Conservation (phyloP, 2,329 filamentous ascomycete genomes). For the Pseudogymnoascus sp. region DNA sequence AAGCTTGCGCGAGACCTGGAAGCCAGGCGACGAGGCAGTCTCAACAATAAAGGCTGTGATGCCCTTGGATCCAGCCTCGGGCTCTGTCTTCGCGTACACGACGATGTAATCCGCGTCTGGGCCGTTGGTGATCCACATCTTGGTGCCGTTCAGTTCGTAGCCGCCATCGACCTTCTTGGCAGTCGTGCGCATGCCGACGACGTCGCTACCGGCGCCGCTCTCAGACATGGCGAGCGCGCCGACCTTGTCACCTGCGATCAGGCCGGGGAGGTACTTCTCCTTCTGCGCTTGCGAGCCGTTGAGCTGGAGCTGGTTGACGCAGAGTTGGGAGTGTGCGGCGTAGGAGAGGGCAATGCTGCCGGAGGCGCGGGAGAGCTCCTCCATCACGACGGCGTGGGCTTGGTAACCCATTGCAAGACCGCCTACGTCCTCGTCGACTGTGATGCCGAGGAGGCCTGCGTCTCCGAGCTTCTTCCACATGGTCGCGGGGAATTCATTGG, state of each 20-base stretch:
- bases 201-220: slow-evolving; percentile 82
- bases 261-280: slow-evolving; percentile 65
- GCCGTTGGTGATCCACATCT: slow-evolving; percentile 99
- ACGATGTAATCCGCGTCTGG: slow-evolving; percentile 89
- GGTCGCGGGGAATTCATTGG: slow-evolving; percentile 78
- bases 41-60: slow-evolving; percentile 94
- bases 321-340: slow-evolving; percentile 91
- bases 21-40: slow-evolving; percentile 54
- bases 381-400: slow-evolving; percentile 91
- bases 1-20: slow-evolving; percentile 81
- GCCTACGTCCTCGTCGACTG: slow-evolving; percentile 85
- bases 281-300: slow-evolving; percentile 80
- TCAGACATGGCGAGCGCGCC: slow-evolving; percentile 95
- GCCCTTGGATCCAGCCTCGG: slow-evolving; percentile 72
- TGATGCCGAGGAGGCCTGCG: slow-evolving; percentile 86
- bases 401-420: slow-evolving; percentile 91
- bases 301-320: slow-evolving; percentile 90
- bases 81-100: slow-evolving; percentile 94
- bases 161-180: slow-evolving; percentile 77
- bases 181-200: slow-evolving; percentile 88
- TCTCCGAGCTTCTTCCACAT: slow-evolving; percentile 95
- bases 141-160: slow-evolving; percentile 77
- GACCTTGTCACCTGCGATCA: slow-evolving; percentile 73
- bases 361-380: slow-evolving; percentile 84
- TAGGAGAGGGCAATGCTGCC: slow-evolving; percentile 83